Percentiles rank a stretch among this genome's conserved stretches.
Conservation (phyloP, 768 basidiomycete species). For the Amanita rimosa region DNA sequence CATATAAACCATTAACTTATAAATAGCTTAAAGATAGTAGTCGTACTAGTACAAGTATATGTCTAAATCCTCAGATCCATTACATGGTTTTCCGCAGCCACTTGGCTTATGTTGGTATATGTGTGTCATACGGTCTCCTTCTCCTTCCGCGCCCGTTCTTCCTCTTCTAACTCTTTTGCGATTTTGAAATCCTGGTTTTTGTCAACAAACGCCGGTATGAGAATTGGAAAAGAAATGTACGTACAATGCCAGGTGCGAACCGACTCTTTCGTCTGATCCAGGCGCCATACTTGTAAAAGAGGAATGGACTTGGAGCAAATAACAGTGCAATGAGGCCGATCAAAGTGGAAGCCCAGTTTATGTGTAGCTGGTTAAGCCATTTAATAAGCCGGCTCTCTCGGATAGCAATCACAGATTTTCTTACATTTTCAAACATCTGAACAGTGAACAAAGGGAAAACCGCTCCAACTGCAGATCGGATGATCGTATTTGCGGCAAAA, state of each 20-base stretch:
- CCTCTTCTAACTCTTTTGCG: too few relatives aligned
- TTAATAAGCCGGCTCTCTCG: neutral
- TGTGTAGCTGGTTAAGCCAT: slow-evolving; percentile 23
- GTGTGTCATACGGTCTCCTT: too few relatives aligned
- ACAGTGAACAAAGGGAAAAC: slow-evolving; percentile 58
- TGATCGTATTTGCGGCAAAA: slow-evolving; percentile 49
- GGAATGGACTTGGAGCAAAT: slow-evolving; percentile 55
- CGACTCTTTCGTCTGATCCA: slow-evolving; percentile 43
- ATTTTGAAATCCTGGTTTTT: too few relatives aligned
- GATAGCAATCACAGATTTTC: slow-evolving; percentile 10
- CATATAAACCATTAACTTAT: too few relatives aligned
- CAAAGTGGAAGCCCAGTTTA: slow-evolving; percentile 43
- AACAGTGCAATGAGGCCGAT: slow-evolving; percentile 44
- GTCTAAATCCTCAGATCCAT: too few relatives aligned
- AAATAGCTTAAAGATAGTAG: too few relatives aligned
- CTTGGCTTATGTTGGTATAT: too few relatives aligned
- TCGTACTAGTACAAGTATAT: too few relatives aligned
- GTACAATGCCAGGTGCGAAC: slow-evolving; percentile 42
- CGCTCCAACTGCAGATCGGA: slow-evolving; percentile 45
- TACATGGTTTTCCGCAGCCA: too few relatives aligned
- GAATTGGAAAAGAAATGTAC: slow-evolving; percentile 5
- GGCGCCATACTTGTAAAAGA: slow-evolving; percentile 61
- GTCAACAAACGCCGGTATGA: neutral
- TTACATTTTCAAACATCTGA: slow-evolving; percentile 47
- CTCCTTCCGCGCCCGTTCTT: too few relatives aligned